Conservation (phyloP, 306 rosid species). For the Citrullus amarus region DNA sequence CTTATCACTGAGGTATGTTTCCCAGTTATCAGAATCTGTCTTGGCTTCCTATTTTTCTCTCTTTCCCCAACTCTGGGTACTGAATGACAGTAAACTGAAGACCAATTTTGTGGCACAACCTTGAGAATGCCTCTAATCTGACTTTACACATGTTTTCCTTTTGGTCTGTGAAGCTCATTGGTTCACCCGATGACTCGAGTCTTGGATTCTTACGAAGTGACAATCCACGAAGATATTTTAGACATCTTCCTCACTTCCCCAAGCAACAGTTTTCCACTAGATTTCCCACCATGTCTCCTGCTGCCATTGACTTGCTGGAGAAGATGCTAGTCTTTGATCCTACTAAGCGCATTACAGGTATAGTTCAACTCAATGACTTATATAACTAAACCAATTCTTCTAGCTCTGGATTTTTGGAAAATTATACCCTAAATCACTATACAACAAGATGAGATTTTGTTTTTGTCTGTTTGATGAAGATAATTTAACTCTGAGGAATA, state of each 20-base stretch:
- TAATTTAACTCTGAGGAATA: not conserved
- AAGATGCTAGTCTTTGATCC: constrained; percentile 98
- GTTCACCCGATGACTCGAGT: constrained; percentile 92
- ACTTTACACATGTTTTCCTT: not conserved
- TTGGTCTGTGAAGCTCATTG: constrained; percentile 58
- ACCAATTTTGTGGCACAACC: not conserved
- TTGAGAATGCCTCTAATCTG: constrained; percentile 8
- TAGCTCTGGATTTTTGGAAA: not conserved
- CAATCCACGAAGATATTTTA: constrained; percentile 78
- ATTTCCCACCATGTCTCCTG: constrained; percentile 66
- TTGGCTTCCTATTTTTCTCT: not conserved
- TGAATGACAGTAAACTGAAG: not conserved
- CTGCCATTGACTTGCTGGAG: constrained; percentile 77
- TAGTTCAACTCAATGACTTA: not conserved
- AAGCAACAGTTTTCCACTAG: constrained; percentile 48
- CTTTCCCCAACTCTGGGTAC: not conserved
- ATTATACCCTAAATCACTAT: not conserved
- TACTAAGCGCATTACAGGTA: constrained; percentile 85
- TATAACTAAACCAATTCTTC: not conserved
- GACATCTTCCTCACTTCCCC: constrained; percentile 77
- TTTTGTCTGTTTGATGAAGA: not conserved
- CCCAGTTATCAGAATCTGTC: not conserved
- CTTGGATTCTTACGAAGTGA: constrained; percentile 87
- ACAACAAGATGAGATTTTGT: not conserved
- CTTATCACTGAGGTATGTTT: constrained; percentile 73